Evolutionary conservation across 2,329 filamentous ascomycete genomes (phyloP), one percentile per base, ranked within the genome.

Genomic region (Calonectria leucothoes): DNA sequence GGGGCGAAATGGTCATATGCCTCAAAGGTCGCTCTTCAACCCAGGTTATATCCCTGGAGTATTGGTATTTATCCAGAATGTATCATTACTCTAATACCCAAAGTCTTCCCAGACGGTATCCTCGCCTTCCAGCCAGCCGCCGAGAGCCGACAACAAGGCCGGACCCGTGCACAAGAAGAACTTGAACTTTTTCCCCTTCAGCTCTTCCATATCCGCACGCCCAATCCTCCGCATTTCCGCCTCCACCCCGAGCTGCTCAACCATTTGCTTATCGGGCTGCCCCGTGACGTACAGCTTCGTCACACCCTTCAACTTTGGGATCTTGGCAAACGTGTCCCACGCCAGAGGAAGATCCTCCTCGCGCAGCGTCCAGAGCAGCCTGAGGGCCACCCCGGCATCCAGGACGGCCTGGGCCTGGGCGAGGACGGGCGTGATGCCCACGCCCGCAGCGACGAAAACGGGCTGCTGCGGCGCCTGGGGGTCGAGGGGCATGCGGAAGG

Each of bases 341-440:
- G 92, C 93, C 1, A 97, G 82, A 0, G 86, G 86, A 0, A 94
- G 69, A 82, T 97, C 95, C 3, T 86, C 87, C 0, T 83, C 82
- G 8, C 89, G 86, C 5, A 96, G 77, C 2, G 91, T 92, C 95
- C 95, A 97, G 1, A 95, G 86, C 6, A 97, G 81, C 31, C 79
- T 84, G 45, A 97, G 81, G 4, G 82, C 80, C 1, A 82, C 77
- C 6, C 76, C 79, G 0, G 70, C 72, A 11, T 70, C 74, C 2
- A 95, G 81, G 7, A 88, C 83, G 0, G 84, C 86, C 0, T 80
- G 79, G n/a, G 92, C 87, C 77, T 95, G 93, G 0, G 92, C 91
- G n/a, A 97, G 86, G 4, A 97, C 78, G 2, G 95, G 95, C 33
- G 95, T 98, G 74, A 97, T 94, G 0, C 95, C 95, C 8, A 98